phyloP scores from a whole-genome alignment of 1,284 basidiomycete species.

The Ganoderma leucocontextum region DNA sequence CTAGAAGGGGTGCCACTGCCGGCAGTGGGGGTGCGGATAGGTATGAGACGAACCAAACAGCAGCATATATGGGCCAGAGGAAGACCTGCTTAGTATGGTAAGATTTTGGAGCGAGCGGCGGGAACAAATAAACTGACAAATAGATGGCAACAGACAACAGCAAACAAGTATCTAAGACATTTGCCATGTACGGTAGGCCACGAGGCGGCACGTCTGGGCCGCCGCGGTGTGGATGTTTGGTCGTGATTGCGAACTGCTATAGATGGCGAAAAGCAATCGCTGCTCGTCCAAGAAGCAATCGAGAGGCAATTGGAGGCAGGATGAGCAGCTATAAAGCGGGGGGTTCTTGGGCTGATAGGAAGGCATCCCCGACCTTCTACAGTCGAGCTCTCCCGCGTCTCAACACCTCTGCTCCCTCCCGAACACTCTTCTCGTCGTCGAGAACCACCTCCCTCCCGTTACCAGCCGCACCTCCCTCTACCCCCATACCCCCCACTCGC shows the following conservation, averaged over 20 bases:
- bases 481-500: neutral
- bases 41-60: neutral
- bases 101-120: neutral
- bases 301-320: neutral
- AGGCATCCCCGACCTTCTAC: neutral
- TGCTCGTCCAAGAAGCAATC: constrained; percentile 6
- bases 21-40: neutral
- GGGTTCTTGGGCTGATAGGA: neutral
- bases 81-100: neutral
- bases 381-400: neutral
- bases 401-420: neutral
- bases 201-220: neutral
- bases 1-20: neutral
- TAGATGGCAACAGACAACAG: constrained; percentile 1
- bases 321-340: constrained; percentile 1
- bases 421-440: neutral
- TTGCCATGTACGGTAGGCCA: constrained; percentile 3
- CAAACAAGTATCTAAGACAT: neutral
- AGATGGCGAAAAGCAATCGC: constrained; percentile 7
- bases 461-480: neutral
- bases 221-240: neutral
- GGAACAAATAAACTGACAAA: constrained; percentile 7
- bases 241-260: constrained; percentile 4
- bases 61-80: neutral
- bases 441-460: neutral